phyloP scores from a whole-genome alignment of 1,139 yeast genomes.

The Yamadazyma diddensiae region DNA sequence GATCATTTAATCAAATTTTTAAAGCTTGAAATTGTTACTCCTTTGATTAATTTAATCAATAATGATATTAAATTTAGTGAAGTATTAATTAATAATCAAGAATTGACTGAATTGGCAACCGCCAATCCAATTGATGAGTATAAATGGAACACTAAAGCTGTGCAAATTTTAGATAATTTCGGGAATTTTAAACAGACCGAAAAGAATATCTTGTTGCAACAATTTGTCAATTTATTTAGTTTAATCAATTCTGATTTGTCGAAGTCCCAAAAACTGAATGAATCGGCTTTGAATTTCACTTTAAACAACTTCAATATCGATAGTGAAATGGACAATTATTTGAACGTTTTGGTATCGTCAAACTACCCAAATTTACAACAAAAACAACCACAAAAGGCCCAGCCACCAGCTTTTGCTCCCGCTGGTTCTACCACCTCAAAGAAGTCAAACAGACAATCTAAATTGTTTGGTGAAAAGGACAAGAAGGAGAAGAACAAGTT shows the following conservation, averaged over 20 bases:
- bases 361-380: conserved; percentile 15
- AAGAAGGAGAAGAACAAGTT: conserved; percentile 41
- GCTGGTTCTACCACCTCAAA: background rate
- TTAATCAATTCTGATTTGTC: conserved; percentile 45
- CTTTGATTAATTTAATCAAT: conserved; percentile 50
- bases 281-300: conserved; percentile 62
- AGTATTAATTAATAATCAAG: conserved; percentile 39
- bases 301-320: conserved; percentile 44
- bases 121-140: conserved; percentile 33
- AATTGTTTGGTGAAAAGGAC: conserved; percentile 9
- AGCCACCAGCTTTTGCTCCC: background rate
- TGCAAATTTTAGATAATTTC: conserved; percentile 71
- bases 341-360: conserved; percentile 29
- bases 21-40: conserved; percentile 55
- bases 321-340: conserved; percentile 38
- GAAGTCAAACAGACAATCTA: conserved; percentile 11
- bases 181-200: conserved; percentile 72
- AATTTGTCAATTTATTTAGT: conserved; percentile 69
- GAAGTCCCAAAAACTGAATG: conserved; percentile 43
- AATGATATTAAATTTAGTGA: conserved; percentile 51
- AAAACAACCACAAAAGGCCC: background rate
- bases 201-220: conserved; percentile 63
- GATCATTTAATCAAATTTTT: conserved; percentile 51
- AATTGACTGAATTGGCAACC: conserved; percentile 34
- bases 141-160: conserved; percentile 76